phyloP scores from a whole-genome alignment of 495 filamentous ascomycete species.

The Podospora conica region DNA sequence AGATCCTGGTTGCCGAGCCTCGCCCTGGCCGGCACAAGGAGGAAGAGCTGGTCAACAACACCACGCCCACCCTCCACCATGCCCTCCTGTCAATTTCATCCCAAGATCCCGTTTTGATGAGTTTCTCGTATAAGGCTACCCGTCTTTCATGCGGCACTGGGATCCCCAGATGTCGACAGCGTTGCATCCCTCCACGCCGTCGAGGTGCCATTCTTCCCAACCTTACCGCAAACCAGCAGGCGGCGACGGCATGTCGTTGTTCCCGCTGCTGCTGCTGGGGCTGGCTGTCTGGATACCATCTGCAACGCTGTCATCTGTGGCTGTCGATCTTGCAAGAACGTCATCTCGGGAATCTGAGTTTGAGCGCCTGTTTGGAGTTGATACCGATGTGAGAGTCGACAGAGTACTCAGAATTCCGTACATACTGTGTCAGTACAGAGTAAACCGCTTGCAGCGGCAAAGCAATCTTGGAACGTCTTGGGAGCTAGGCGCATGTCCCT shows the following conservation, averaged over 20 bases:
- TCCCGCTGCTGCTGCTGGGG: not conserved
- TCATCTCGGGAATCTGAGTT: conserved; percentile 10
- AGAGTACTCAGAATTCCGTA: no score
- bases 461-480: not conserved
- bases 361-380: not conserved
- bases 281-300: not conserved
- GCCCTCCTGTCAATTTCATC: conserved; percentile 24
- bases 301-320: conserved; percentile 3
- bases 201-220: not conserved
- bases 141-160: not conserved
- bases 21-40: not conserved
- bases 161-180: not conserved
- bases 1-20: conserved; percentile 22
- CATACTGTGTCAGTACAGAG: no score
- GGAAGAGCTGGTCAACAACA: not conserved
- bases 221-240: not conserved
- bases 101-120: conserved; percentile 18
- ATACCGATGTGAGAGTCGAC: not conserved
- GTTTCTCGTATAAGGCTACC: conserved; percentile 18
- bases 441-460: not conserved
- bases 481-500: no score
- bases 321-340: conserved; percentile 1
- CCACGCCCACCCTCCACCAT: conserved; percentile 1
- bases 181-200: conserved; percentile 1
- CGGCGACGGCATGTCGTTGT: not conserved